These are phyloP conservation scores for Tricladium varicosporioides DNA, from an alignment of 2,329 filamentous ascomycete species.

Conservation along the genomic window DNA sequence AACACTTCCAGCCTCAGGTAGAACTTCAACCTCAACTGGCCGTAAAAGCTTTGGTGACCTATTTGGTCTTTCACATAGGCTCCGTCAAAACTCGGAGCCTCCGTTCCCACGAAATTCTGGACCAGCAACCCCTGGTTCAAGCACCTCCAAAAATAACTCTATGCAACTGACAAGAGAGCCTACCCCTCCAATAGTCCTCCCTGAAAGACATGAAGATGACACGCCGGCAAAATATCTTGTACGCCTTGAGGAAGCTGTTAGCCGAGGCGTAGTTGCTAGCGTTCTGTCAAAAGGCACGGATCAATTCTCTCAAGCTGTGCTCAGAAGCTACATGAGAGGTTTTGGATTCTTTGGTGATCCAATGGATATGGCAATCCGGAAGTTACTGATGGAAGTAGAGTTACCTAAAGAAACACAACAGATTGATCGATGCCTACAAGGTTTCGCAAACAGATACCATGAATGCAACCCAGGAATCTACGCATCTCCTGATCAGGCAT, in stretches of 20 bases:
- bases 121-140: slow-evolving; percentile 66
- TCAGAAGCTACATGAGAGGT: slow-evolving; percentile 92
- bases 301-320: slow-evolving; percentile 74
- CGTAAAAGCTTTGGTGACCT: slow-evolving; percentile 92
- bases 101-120: slow-evolving; percentile 65
- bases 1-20: slow-evolving; percentile 44
- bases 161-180: slow-evolving; percentile 74
- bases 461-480: slow-evolving; percentile 99
- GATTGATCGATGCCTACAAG: slow-evolving; percentile 90
- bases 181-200: slow-evolving; percentile 51
- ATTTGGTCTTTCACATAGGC: slow-evolving; percentile 69
- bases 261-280: slow-evolving; percentile 78
- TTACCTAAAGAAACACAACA: slow-evolving; percentile 97
- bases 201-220: slow-evolving; percentile 81
- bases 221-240: slow-evolving; percentile 86
- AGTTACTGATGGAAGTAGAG: slow-evolving; percentile 94
- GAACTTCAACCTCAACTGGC: slow-evolving; percentile 85
- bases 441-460: slow-evolving; percentile 94
- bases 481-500: slow-evolving; percentile 86
- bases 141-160: slow-evolving; percentile 77
- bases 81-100: slow-evolving; percentile 79
- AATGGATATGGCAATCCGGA: slow-evolving; percentile 96
- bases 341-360: slow-evolving; percentile 96
- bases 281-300: slow-evolving; percentile 85
- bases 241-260: slow-evolving; percentile 76